A percentile compares a stretch with the other conserved stretches of the same genome.
Evolutionary conservation across 257 asterid species (phyloP).

Genomic region (Solanum chilense): DNA sequence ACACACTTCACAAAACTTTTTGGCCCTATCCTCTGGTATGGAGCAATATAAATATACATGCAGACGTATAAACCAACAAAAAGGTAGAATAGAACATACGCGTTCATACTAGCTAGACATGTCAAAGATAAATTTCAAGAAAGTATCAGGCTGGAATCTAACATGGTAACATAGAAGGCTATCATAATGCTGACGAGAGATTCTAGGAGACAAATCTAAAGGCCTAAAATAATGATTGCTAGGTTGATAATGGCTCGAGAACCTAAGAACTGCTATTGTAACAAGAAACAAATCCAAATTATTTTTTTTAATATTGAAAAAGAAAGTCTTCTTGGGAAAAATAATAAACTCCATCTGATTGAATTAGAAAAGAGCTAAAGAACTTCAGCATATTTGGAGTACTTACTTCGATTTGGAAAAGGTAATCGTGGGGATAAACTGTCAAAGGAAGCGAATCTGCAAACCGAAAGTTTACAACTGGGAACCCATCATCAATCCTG

Average conservation of each 20-base stretch:
- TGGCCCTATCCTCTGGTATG: background rate
- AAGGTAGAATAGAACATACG: background rate
- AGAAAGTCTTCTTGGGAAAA: background rate
- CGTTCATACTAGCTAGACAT: background rate
- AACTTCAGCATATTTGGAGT: background rate
- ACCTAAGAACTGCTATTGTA: background rate
- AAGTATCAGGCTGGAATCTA: background rate
- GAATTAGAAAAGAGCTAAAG: background rate
- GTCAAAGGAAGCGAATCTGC: slow-evolving; percentile 49
- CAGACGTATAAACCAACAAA: background rate
- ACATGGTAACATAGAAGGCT: background rate
- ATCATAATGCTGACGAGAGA: background rate
- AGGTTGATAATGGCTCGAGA: background rate
- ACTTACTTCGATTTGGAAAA: slow-evolving; percentile 61
- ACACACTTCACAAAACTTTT: background rate
- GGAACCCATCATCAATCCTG: slow-evolving; percentile 87
- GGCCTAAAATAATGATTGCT: background rate
- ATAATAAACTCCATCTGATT: background rate
- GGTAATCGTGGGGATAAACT: slow-evolving; percentile 74
- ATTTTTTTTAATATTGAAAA: background rate
- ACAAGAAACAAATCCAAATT: background rate
- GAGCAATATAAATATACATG: background rate
- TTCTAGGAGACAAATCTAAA: background rate
- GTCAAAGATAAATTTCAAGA: background rate
- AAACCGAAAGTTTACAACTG: slow-evolving; percentile 68